Base-by-base conservation (phyloP, 192 early-diverging fungal species). In the Linnemannia zychae region DNA sequence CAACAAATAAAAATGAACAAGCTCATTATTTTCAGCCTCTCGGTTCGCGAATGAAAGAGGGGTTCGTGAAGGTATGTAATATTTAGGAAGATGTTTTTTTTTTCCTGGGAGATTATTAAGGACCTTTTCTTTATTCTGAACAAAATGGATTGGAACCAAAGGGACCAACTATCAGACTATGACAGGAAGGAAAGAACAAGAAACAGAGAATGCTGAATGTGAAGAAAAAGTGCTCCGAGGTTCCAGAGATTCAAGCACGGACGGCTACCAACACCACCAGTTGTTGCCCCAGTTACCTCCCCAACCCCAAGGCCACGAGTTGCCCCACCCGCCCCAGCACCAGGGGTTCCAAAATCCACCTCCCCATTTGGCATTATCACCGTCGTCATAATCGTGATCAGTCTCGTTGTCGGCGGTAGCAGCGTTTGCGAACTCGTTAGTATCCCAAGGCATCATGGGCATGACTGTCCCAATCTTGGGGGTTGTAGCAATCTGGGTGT, bases 341-440 rank as follows among this genome's bases (percentile, higher is more conserved):
- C 70, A 37, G 0, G 52, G 52, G 52, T 52, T 52, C 50, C 71
- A 40, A 15, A 22, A 72, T 3, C 71, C 13, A 37, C 57, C 52
- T 24, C 71, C 72, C 72, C 72, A 73, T 16, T 73, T 73, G 49
- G 40, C 40, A 44, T 44, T n/a, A n/a, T n/a, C n/a, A n/a, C n/a
- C n/a, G n/a, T n/a, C n/a, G n/a, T n/a, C n/a, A n/a, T n/a, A n/a
- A n/a, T n/a, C n/a, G n/a, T n/a, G n/a, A n/a, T n/a, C n/a, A n/a
- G n/a, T 44, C 40, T 44, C 40, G 40, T 44, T 44, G 40, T 44
- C 40, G 40, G 3, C 40, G 40, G 40, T 44, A 3, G 3, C 40
- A 44, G 9, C 40, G 40, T 44, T 44, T 3, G 40, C 40, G 40
- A 6, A 44, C 50, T 63, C 36, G 57, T 63, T 31, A 5, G 6